Evolutionary conservation across 345 rosid species (phyloP).

Genomic region (Physaria fendleri): DNA sequence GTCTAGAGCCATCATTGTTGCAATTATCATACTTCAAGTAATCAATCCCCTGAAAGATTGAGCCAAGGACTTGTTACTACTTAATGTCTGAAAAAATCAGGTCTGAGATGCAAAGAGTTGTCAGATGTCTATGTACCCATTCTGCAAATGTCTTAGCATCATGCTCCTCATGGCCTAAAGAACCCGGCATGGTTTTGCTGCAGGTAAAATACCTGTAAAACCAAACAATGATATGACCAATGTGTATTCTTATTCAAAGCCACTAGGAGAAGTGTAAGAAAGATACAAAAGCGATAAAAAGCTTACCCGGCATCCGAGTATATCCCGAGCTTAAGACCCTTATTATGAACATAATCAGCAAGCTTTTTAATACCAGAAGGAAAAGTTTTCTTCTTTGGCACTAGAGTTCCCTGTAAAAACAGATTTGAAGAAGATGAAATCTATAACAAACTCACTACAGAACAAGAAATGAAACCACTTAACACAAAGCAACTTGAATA

Average conservation of each 20-base stretch:
- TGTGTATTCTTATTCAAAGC: not conserved
- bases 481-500: not conserved
- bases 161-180: slow-evolving; percentile 77
- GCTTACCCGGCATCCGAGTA: slow-evolving; percentile 89
- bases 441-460: not conserved
- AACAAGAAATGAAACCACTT: not conserved
- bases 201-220: slow-evolving; percentile 67
- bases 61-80: slow-evolving; percentile 7
- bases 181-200: slow-evolving; percentile 88
- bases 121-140: slow-evolving; percentile 48
- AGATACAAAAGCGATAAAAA: not conserved
- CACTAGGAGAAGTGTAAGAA: not conserved
- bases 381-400: slow-evolving; percentile 54
- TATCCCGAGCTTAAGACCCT: slow-evolving; percentile 89
- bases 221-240: not conserved
- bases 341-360: slow-evolving; percentile 75
- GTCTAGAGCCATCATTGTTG: slow-evolving; percentile 50
- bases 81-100: not conserved
- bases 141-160: slow-evolving; percentile 89
- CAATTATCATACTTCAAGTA: slow-evolving; percentile 94
- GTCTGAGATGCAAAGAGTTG: not conserved
- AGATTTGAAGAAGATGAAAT: not conserved
- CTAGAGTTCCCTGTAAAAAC: slow-evolving; percentile 55
- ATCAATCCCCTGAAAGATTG: slow-evolving; percentile 59
- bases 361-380: slow-evolving; percentile 81